phyloP scores from a whole-genome alignment of 495 filamentous ascomycete genomes.

The Aspergillus steynii region DNA sequence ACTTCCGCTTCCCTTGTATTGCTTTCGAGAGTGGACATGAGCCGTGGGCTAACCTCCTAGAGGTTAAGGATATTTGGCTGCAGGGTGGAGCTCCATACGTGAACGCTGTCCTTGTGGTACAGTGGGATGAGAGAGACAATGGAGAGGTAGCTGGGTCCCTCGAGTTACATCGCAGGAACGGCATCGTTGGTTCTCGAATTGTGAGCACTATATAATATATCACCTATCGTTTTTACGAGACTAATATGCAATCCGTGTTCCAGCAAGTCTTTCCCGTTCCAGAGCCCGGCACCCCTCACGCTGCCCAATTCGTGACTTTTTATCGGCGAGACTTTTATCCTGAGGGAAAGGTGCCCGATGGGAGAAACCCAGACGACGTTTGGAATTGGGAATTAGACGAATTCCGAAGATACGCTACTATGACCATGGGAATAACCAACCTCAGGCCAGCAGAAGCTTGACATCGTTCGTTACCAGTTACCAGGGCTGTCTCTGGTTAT shows the following conservation, averaged over 20 bases:
- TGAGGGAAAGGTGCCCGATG: not conserved
- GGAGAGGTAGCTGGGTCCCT: not conserved
- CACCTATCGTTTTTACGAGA: not conserved
- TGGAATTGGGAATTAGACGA: constrained; percentile 1
- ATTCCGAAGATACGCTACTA: too few species aligned
- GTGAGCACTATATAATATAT: not conserved
- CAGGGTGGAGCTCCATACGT: not conserved
- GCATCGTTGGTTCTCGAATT: not conserved
- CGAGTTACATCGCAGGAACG: not conserved
- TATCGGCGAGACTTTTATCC: constrained; percentile 5
- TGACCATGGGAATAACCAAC: too few species aligned
- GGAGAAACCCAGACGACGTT: constrained; percentile 7
- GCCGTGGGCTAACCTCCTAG: not conserved
- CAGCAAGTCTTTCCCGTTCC: constrained; percentile 7
- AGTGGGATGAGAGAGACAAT: not conserved
- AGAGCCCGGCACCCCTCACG: not conserved
- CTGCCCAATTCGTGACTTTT: not conserved
- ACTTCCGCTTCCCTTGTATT: too few species aligned
- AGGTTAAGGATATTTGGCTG: not conserved
- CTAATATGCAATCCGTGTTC: not conserved
- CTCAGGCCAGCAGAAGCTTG: too few species aligned
- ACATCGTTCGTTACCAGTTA: too few species aligned
- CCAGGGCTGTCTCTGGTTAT: too few species aligned
- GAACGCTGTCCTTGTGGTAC: not conserved
- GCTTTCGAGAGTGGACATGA: not conserved